Conservation (phyloP, 176 grass and related monocot genomes). For the Phoenix roebelenii region DNA sequence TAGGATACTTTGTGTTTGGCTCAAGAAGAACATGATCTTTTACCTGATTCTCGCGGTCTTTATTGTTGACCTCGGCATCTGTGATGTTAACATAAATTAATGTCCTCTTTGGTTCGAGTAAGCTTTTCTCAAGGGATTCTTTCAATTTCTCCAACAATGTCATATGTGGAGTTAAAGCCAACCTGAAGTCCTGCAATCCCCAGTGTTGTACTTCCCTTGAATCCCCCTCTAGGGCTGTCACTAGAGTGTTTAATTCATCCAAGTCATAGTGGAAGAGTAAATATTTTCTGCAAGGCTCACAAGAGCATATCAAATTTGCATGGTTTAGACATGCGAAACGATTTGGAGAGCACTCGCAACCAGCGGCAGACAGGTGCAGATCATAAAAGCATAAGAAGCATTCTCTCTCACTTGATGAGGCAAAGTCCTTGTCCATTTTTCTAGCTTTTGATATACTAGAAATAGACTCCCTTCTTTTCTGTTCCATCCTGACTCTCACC, state of each 20-base stretch:
- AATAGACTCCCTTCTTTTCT: conserved; percentile 19
- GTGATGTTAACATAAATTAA: conserved; percentile 2
- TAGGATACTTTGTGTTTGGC: neutral
- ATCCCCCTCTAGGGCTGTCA: conserved; percentile 69
- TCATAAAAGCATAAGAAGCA: conserved; percentile 92
- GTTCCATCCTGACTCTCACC: conserved; percentile 65
- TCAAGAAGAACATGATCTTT: neutral
- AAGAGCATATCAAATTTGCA: conserved; percentile 57
- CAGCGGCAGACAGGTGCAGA: conserved; percentile 70
- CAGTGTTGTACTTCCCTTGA: conserved; percentile 24
- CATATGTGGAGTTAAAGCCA: conserved; percentile 24
- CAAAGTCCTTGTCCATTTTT: conserved; percentile 55
- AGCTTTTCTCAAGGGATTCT: neutral
- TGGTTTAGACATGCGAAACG: conserved; percentile 68
- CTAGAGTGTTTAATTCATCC: conserved; percentile 57
- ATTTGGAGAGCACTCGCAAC: conserved; percentile 63
- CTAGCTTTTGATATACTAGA: conserved; percentile 26
- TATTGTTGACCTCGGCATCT: neutral
- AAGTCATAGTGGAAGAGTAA: conserved; percentile 46
- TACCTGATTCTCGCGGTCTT: neutral
- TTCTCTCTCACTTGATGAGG: conserved; percentile 53
- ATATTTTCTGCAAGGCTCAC: conserved; percentile 40
- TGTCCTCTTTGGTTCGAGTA: conserved; percentile 2
- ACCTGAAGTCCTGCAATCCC: conserved; percentile 24
- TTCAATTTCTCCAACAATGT: conserved; percentile 19